Evolutionary conservation across 2,329 filamentous ascomycete species (phyloP), one percentile per base, ranked within the genome.

Genomic region (Colletotrichum simmondsii): DNA sequence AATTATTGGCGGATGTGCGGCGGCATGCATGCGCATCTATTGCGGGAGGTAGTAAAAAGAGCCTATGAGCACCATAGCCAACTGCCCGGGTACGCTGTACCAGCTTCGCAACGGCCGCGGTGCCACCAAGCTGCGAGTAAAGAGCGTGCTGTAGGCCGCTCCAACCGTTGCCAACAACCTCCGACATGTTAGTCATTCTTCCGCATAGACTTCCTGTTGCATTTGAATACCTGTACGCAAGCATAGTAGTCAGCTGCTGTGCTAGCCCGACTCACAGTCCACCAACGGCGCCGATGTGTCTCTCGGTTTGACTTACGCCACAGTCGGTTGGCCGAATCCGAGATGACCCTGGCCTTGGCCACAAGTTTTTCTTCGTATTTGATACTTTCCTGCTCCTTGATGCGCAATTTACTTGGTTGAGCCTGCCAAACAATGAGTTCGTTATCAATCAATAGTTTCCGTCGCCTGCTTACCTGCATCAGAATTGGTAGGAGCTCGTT

Each of bases 401-500:
- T 80, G 46, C 89, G 87, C 54, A 87, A 82, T 80, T 93, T 93
- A 76, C 89, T 91, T 22, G 92, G 91, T 82, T 93, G 92, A 5
- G 91, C 91, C 89, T 92, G 71, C 57, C n/a, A 57, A n/a, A 14
- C 49, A 6, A 53, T 76, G 58, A 73, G 26, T 22, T 22, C 56
- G 26, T 14, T 19, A 37, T 49, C 24, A 63, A 42, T 58, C 54
- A 56, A 65, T 37, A 46, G 53, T 58, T 58, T 60, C 64, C 53
- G 19, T n/a, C 35, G 19, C 57, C 49, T 42, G 75, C 84, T 76
- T 77, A 91, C 91, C 87, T 93, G 92, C 85, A 93, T 88, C 63
- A 95, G 83, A n/a, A 95, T 83, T 7, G 92, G 92, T 2, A 94
- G 85, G 28, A 95, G 83, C 74, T 94, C 92, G 72, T 87, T 87